Evolutionary conservation across 2,329 filamentous ascomycete species (phyloP).

Genomic region (Microdochium bolleyi): DNA sequence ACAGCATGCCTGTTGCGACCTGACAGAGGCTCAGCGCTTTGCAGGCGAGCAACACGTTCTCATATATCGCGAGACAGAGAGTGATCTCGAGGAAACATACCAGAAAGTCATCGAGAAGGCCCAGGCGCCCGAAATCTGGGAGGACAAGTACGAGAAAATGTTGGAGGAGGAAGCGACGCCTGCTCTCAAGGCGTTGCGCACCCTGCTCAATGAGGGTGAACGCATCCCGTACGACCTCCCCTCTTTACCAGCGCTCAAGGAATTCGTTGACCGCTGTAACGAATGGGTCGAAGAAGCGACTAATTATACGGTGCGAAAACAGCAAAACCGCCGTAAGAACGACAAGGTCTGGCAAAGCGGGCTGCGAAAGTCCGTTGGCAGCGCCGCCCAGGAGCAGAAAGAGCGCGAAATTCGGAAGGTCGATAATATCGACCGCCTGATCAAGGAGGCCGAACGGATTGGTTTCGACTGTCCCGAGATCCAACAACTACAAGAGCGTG

Average conservation of each 20-base stretch:
- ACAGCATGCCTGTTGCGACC: conserved; percentile 70
- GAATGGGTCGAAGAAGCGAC: conserved; percentile 97
- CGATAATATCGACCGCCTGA: conserved; percentile 77
- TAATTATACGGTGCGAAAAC: conserved; percentile 93
- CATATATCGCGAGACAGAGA: conserved; percentile 68
- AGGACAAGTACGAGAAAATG: conserved; percentile 78
- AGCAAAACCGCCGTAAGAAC: conserved; percentile 93
- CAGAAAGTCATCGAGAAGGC: conserved; percentile 82
- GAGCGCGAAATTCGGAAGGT: conserved; percentile 84
- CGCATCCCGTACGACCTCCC: conserved; percentile 87
- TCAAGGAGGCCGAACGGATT: conserved; percentile 75
- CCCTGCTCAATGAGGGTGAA: conserved; percentile 85
- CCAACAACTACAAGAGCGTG: conserved; percentile 73
- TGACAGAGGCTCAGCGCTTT: conserved; percentile 58
- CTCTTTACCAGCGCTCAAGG: conserved; percentile 71
- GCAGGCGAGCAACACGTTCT: conserved; percentile 64
- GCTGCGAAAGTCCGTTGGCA: conserved; percentile 59
- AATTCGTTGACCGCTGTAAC: conserved; percentile 93
- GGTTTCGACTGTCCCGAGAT: conserved; percentile 95
- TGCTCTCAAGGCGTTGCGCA: conserved; percentile 76
- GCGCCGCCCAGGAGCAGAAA: conserved; percentile 58
- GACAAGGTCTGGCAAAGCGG: conserved; percentile 78
- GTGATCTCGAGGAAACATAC: conserved; percentile 57
- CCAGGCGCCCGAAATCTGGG: conserved; percentile 78
- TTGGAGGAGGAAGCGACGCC: conserved; percentile 79